These are phyloP conservation scores for Neurospora tetrasperma DNA, from an alignment of 495 filamentous ascomycete species.

Conservation along the genomic window DNA sequence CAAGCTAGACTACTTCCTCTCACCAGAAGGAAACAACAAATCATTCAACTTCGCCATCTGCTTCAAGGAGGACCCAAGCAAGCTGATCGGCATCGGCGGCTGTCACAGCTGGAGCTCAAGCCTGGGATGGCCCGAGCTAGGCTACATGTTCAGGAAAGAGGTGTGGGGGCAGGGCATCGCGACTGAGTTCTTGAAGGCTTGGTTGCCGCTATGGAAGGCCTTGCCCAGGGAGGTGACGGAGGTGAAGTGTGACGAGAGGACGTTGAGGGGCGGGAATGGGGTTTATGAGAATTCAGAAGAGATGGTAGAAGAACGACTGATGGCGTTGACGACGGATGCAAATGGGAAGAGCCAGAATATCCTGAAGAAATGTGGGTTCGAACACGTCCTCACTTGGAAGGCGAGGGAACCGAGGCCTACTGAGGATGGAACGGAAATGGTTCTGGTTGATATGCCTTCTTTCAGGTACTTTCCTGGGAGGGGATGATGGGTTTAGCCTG, in stretches of 20 bases:
- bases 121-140: conserved; percentile 38
- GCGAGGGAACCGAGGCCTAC: conserved; percentile 9
- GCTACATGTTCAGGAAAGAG: conserved; percentile 37
- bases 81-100: conserved; percentile 33
- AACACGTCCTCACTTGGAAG: conserved; percentile 17
- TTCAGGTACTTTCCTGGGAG: conserved; percentile 13
- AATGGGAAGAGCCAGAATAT: conserved; percentile 30
- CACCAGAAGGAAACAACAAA: conserved; percentile 16
- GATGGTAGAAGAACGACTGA: conserved; percentile 21
- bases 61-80: conserved; percentile 18
- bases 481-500: background rate
- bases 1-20: conserved; percentile 23
- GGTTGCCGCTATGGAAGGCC: conserved; percentile 25
- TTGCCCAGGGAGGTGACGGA: conserved; percentile 29
- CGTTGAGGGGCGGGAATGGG: conserved; percentile 4
- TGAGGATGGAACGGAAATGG: background rate
- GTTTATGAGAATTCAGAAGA: conserved; percentile 12
- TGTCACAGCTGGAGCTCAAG: conserved; percentile 9
- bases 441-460: conserved; percentile 8
- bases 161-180: conserved; percentile 36
- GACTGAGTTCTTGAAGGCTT: conserved; percentile 36
- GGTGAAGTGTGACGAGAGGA: conserved; percentile 14
- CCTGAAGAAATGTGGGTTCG: conserved; percentile 30
- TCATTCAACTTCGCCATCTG: conserved; percentile 34
- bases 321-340: conserved; percentile 23